phyloP scores from a whole-genome alignment of 2,329 filamentous ascomycete genomes.

The Cadophora luteo-olivacea region DNA sequence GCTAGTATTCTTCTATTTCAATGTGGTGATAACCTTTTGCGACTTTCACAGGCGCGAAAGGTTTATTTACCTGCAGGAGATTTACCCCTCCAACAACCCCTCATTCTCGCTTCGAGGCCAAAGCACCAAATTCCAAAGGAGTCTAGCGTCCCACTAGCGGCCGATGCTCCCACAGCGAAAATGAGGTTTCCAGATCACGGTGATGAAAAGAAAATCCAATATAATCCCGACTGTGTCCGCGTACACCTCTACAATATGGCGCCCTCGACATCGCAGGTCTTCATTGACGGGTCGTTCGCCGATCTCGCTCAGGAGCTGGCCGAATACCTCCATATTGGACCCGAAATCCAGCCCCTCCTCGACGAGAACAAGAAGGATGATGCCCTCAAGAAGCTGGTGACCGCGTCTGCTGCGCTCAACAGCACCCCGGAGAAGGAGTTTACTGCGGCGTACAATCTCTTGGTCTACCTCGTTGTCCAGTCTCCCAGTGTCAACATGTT shows the following conservation, averaged over 20 bases:
- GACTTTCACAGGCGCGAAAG: neutral
- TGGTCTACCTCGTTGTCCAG: conserved; percentile 91
- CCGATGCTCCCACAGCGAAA: conserved; percentile 19
- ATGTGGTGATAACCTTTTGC: neutral
- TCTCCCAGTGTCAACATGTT: conserved; percentile 85
- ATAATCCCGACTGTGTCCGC: conserved; percentile 25
- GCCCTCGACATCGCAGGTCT: conserved; percentile 55
- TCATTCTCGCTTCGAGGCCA: conserved; percentile 7
- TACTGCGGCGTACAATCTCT: conserved; percentile 93
- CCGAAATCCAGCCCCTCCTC: conserved; percentile 75
- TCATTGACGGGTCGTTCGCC: conserved; percentile 90
- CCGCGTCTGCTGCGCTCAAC: conserved; percentile 78
- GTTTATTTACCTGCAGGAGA: neutral
- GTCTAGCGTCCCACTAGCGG: conserved; percentile 22
- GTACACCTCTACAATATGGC: conserved; percentile 35
- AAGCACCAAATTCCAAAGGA: neutral
- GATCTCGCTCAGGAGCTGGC: conserved; percentile 95
- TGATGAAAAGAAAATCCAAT: neutral
- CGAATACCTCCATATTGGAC: conserved; percentile 82
- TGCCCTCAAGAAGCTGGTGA: conserved; percentile 86
- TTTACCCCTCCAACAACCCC: conserved; percentile 18
- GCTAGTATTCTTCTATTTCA: neutral
- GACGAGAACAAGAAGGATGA: conserved; percentile 79
- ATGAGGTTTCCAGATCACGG: conserved; percentile 1
- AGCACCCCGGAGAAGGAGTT: conserved; percentile 95